Base-by-base conservation (phyloP, 202 grass and related monocot species). In the Cymbopogon flexuosus region DNA sequence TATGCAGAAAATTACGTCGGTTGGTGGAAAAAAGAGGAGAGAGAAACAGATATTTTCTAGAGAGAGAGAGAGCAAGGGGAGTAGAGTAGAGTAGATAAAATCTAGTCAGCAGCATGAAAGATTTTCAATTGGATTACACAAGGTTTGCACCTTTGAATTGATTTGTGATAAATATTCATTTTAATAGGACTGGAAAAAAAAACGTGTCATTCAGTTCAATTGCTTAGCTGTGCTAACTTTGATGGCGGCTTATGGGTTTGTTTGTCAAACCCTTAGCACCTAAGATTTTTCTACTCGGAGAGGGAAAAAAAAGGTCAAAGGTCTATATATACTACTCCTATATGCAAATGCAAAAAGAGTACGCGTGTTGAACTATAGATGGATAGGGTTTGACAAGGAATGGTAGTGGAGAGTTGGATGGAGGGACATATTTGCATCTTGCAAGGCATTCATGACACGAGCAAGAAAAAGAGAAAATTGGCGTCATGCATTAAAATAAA, bases 261-360 rank as follows among this genome's bases (percentile, higher is more conserved):
- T 56, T 24, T 61, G 78, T 85, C 83, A 77, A 85, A 75, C 30
- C 39, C 72, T 85, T 73, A 40, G 77, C 72, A 81, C 52, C 64
- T 58, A 72, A 88, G 57, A 81, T 45, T 40, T 37, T 74, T 14
- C 46, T 49, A 18, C 68, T 65, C 67, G 6, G 19, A 8, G 10
- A 8, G 3, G 21, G 30, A 10, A 5, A 27, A 30, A 81, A 35
- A 18, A 71, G 72, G 76, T 88, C 81, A 80, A 82, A 70, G 46
- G 4, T 57, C 70, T 39, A 36, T 36, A 36, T 36, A 27, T 27
- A 57, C 33, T 37, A 9, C 56, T n/a, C n/a, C 45, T 49, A 49
- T 34, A 63, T 47, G 18, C 27, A 41, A 22, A 23, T 23, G 21
- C 19, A 23, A 58, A 10, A 57, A 45, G 11, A 52, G 12, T 24